Base-by-base conservation (phyloP, 2,329 filamentous ascomycete species). In the Fusarium guadeloupense region DNA sequence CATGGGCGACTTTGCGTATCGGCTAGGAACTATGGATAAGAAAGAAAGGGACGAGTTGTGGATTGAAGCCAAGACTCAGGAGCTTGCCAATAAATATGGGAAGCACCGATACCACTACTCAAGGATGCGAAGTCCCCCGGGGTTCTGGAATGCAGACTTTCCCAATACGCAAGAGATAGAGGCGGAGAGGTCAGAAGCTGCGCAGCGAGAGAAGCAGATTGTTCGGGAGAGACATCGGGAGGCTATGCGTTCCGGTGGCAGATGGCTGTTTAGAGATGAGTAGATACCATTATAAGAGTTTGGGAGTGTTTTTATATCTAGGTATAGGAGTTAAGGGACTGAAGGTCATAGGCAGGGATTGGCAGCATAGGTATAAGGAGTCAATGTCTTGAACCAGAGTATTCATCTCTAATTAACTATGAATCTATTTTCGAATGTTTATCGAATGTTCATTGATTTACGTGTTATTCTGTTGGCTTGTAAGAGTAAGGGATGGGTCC, bases 71-170 rank as follows among this genome's bases (percentile, higher is more conserved):
- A 89, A 89, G 70, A 89, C 87, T 0, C 85, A 86, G 70, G 81
- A 88, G 42, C 78, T 96, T 61, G 90, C 93, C 2, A 88, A 93
- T 69, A 83, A 85, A 59, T 87, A 86, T 72, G 93, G 93, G 6
- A 92, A 83, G 71, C 93, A 97, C 75, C 84, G 90, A 51, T 85
- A 94, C 66, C 83, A 87, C 23, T 93, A 89, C 74, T 85, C 88
- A 56, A 84, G 92, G 44, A 83, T 85, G 60, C 81, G 79, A 38
- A 92, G 90, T 9, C 93, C 95, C 12, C 92, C 92, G 2, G 93
- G 93, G 0, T 98, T 92, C 72, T 99, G 95, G 95, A 83, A 91
- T 48, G 84, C 89, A 2, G 94, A 96, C 66, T 96, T 99, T 72
- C 93, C 94, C 2, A 87, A 80, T 21, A 97, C 95, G 2, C 95